Evolutionary conservation across 2,329 filamentous ascomycete genomes (phyloP).

Genomic region (Pleomassaria siparia): DNA sequence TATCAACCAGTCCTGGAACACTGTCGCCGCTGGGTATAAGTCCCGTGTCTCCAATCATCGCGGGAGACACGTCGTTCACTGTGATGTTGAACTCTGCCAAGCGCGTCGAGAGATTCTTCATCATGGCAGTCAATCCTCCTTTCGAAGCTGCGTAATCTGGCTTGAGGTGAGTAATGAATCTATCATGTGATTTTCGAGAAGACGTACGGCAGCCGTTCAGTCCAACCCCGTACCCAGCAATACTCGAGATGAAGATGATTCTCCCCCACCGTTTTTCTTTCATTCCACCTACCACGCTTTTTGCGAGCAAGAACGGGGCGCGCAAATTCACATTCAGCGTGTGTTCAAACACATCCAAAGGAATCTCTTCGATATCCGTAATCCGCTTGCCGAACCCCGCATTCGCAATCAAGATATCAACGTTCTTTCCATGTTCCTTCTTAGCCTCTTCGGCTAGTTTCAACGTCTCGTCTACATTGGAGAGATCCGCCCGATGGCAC

Average conservation of each 20-base stretch:
- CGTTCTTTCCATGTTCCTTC: slow-evolving; percentile 54
- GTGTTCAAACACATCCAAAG: slow-evolving; percentile 64
- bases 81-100: slow-evolving; percentile 64
- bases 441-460: slow-evolving; percentile 58
- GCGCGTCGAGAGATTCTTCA: slow-evolving; percentile 63
- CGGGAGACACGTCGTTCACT: slow-evolving; percentile 68
- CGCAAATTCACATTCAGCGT: slow-evolving; percentile 64
- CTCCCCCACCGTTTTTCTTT: slow-evolving; percentile 61
- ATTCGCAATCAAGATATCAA: slow-evolving; percentile 67
- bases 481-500: slow-evolving; percentile 61
- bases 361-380: slow-evolving; percentile 55
- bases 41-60: slow-evolving; percentile 61
- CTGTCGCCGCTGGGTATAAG: slow-evolving; percentile 22
- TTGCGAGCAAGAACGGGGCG: slow-evolving; percentile 63
- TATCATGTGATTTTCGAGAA: background rate
- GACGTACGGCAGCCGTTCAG: slow-evolving; percentile 60
- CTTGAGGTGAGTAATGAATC: background rate
- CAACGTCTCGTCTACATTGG: slow-evolving; percentile 55
- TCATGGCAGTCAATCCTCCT: slow-evolving; percentile 64
- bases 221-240: slow-evolving; percentile 64
- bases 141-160: slow-evolving; percentile 61
- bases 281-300: slow-evolving; percentile 64
- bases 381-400: slow-evolving; percentile 68
- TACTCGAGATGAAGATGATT: slow-evolving; percentile 65
- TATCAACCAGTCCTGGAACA: slow-evolving; percentile 20